Base-by-base conservation (phyloP, 2,329 filamentous ascomycete genomes). In the Talaromyces sp. region DNA sequence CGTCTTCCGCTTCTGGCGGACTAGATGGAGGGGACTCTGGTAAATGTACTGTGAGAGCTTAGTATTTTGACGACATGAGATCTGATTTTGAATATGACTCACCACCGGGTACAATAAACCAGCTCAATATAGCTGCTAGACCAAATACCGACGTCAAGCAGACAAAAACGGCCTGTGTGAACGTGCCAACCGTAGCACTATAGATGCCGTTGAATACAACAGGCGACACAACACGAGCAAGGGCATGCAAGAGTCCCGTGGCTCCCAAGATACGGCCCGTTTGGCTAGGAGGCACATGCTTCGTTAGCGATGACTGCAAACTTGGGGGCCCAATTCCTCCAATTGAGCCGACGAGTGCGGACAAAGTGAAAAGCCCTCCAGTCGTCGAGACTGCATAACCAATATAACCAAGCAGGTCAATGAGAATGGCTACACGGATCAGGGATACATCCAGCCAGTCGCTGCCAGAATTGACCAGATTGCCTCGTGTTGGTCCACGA, bases 201-300 rank as follows among this genome's bases (percentile, higher is more conserved):
- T 96, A 99, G 9, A 98, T 85, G 5, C 90, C 84, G 70, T 95
- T 96, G 76, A 97, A 96, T 1, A 93, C 72, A 0, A 91, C 83
- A 0, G 95, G 95, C 0, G 89, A 88, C 12, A 96, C 73, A 1
- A 98, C 86, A 65, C 92, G 83, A 2, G 90, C 86, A 39, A 96
- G 77, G 0, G 92, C 90, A 76, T 98, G 93, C 63, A 98, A 77
- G 65, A 98, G 80, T 0, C 93, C 95, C 16, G 88, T 89, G 1
- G 92, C 93, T 23, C 95, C 95, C 0, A 99, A 83, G n/a, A 98
- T 80, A 73, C 95, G 88, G 0, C 95, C 95, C 0, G 95, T 88
- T 54, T 85, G 85, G 66, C 95, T 90, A 0, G 87, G 82, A 0
- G 93, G 91, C 0, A 98, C 88, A 74, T 98, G 95, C 73, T 97